Evolutionary conservation across 352 stramenopile species (phyloP).

Genomic region (Phytophthora europaea): DNA sequence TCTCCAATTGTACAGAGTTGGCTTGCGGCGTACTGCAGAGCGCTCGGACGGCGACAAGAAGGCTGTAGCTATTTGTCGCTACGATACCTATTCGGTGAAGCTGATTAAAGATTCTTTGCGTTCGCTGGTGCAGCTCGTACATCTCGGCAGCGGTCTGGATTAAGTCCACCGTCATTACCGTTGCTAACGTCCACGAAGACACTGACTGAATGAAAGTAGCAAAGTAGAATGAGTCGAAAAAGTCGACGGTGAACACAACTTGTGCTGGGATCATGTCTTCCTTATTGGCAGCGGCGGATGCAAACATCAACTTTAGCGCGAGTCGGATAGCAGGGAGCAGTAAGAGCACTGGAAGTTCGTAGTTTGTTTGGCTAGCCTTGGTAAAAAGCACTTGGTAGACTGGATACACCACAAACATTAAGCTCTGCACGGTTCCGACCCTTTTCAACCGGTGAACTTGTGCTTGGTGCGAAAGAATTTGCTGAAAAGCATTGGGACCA

Average conservation of each 20-base stretch:
- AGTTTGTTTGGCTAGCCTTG: constrained; percentile 6
- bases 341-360: constrained; percentile 27
- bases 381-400: constrained; percentile 30
- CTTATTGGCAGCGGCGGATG: constrained; percentile 10
- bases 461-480: constrained; percentile 4
- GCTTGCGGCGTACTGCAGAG: neutral
- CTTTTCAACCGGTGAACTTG: constrained; percentile 12
- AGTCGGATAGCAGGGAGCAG: constrained; percentile 17
- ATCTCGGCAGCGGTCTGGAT: constrained; percentile 13
- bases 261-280: constrained; percentile 34
- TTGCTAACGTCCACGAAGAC: neutral
- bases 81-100: neutral
- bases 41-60: neutral
- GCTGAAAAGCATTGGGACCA: constrained; percentile 9
- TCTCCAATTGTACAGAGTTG: too few species aligned
- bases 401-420: constrained; percentile 31
- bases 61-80: neutral
- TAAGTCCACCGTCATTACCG: constrained; percentile 8
- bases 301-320: constrained; percentile 17
- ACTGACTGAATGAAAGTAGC: constrained; percentile 7
- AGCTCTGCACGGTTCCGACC: constrained; percentile 11
- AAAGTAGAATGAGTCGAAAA: constrained; percentile 21
- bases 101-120: neutral
- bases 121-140: constrained; percentile 8
- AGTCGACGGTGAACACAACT: constrained; percentile 31